Percentiles rank a stretch among this genome's conserved stretches.
These are phyloP conservation scores for Lachnellula hyalina DNA, from an alignment of 2,329 filamentous ascomycete species.

Conservation along the genomic window DNA sequence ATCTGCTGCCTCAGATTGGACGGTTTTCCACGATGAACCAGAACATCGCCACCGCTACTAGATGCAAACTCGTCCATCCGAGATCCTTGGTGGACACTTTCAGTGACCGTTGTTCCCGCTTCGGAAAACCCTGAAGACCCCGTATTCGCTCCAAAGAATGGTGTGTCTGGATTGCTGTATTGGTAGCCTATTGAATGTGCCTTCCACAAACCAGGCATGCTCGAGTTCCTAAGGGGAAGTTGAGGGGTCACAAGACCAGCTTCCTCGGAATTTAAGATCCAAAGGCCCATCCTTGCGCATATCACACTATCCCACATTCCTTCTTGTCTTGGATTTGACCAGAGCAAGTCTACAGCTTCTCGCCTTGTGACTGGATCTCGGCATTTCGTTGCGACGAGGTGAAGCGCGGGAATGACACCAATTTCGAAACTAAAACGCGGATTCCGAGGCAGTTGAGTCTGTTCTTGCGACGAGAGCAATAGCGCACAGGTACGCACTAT, in stretches of 20 bases:
- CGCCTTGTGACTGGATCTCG: constrained; percentile 51
- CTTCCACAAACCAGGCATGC: constrained; percentile 3
- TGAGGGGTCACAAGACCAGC: constrained; percentile 18
- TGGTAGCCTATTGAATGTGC: background rate
- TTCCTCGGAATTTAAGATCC: constrained; percentile 26
- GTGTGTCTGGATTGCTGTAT: background rate
- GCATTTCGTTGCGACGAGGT: constrained; percentile 62
- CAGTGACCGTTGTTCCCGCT: background rate
- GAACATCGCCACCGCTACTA: background rate
- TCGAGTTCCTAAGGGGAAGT: background rate
- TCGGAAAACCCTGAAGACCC: background rate
- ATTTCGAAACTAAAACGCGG: constrained; percentile 56
- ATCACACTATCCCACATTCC: constrained; percentile 57
- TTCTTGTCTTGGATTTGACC: constrained; percentile 54
- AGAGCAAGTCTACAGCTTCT: constrained; percentile 56
- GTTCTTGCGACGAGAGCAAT: constrained; percentile 11
- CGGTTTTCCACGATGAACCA: background rate
- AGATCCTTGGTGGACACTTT: background rate
- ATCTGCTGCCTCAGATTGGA: background rate
- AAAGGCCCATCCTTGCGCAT: constrained; percentile 22
- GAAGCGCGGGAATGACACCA: constrained; percentile 60
- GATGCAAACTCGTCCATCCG: background rate
- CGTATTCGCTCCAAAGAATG: background rate
- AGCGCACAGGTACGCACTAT: constrained; percentile 19
- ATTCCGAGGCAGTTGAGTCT: constrained; percentile 25